Evolutionary conservation across 495 filamentous ascomycete species (phyloP).

Genomic region (Arthonia radiata): DNA sequence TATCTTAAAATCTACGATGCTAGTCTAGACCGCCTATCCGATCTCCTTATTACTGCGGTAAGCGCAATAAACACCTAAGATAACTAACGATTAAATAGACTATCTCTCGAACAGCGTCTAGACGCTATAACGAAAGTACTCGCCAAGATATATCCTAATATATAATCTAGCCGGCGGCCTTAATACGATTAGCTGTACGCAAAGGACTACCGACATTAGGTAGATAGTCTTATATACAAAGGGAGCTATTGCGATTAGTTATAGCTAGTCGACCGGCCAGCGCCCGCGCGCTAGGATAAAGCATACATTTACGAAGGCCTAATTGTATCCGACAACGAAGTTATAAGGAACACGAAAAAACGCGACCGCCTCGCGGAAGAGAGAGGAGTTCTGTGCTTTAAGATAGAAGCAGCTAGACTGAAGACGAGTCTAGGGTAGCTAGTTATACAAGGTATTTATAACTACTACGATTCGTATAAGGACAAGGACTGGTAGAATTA

Average conservation of each 20-base stretch:
- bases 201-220: conserved; percentile 4
- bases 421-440: conserved; percentile 12
- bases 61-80: too few relatives aligned
- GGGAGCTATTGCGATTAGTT: conserved; percentile 3
- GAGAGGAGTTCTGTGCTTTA: conserved; percentile 18
- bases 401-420: conserved; percentile 23
- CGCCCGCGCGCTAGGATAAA: conserved; percentile 4
- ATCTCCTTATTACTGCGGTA: too few relatives aligned
- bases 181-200: conserved; percentile 8
- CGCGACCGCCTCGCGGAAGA: conserved; percentile 9
- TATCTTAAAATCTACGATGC: too few relatives aligned
- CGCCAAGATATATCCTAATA: conserved; percentile 1
- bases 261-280: conserved; percentile 4
- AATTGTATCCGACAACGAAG: conserved; percentile 17
- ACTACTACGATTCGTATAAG: conserved; percentile 12
- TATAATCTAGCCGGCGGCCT: conserved; percentile 2
- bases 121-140: too few relatives aligned
- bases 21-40: too few relatives aligned
- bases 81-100: too few relatives aligned
- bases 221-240: conserved; percentile 2
- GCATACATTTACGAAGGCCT: conserved; percentile 15
- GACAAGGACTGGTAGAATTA: conserved; percentile 11
- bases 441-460: conserved; percentile 9
- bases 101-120: too few relatives aligned
- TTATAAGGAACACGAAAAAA: conserved; percentile 11